Evolutionary conservation across 805 yeast species (phyloP), one percentile per base, ranked within the genome.

Genomic region (Metschnikowia similis): DNA sequence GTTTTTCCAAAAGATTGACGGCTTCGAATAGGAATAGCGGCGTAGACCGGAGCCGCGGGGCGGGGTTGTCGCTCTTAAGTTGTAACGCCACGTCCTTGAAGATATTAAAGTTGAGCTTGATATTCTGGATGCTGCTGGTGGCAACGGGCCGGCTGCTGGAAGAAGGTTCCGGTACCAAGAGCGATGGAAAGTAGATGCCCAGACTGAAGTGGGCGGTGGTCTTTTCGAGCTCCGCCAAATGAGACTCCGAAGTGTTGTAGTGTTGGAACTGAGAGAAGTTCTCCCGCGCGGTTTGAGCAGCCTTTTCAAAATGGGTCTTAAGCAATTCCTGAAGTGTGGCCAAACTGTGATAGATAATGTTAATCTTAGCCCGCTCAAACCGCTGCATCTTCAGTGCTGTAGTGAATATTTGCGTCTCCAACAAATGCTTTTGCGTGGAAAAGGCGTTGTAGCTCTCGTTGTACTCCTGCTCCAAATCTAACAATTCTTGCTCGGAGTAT

Each of bases 81-180:
- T 74, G 78, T 21, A 74, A 59, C 7, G 75, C 71, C 26, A 73
- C 61, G 50, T 74, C 78, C 50, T 69, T 70, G 55, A 55, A 73
- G 13, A 74, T 56, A 51, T 74, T 70, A 55, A 72, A 74, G 47
- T 66, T 66, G 31, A 60, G 57, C 48, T 62, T 68, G 47, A 74
- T 59, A 51, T 71, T 72, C 48, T 74, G 78, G 47, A 64, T 69
- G 40, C 63, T 65, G 46, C 46, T 43, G 46, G 34, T 30, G 16
- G 45, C 10, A 6, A 27, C 45, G 8, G 45, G 45, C 1, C 45
- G 36, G 13, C 13, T 17, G 11, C 35, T 14, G 11, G 37, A n/a
- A 39, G 64, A 50, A 26, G 57, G 57, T 4, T 63, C 64, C 1
- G 75, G 71, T 1, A 70, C 61, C 11, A 67, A 54, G 14, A 56